Percentiles rank a stretch among this genome's conserved stretches.
phyloP scores from a whole-genome alignment of 2,329 filamentous ascomycete species.

The Alternaria gansuensis region DNA sequence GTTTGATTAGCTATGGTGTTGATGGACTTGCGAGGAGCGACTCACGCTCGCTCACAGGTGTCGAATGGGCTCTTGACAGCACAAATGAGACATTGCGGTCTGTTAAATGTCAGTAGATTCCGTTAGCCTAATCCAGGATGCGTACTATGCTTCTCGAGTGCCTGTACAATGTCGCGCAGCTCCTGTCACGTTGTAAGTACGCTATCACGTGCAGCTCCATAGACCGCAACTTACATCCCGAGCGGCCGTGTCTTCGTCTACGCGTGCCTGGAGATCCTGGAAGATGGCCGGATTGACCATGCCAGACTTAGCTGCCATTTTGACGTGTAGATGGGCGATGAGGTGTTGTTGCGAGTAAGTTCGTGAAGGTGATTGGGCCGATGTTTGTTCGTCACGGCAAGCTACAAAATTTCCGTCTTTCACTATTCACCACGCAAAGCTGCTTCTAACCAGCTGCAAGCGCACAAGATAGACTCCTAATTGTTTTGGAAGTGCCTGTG shows the following conservation, averaged over 20 bases:
- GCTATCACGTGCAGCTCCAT: constrained; percentile 37
- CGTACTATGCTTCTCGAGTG: constrained; percentile 77
- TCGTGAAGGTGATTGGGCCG: background rate
- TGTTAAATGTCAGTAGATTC: constrained; percentile 37
- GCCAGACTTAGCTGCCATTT: constrained; percentile 49
- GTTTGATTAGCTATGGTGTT: constrained; percentile 18
- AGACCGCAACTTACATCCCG: constrained; percentile 67
- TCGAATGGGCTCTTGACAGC: constrained; percentile 89
- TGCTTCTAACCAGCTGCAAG: background rate
- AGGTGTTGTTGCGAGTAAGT: background rate
- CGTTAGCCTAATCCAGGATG: background rate
- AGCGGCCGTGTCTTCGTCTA: constrained; percentile 85
- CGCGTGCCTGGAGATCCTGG: constrained; percentile 83
- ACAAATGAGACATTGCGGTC: constrained; percentile 82
- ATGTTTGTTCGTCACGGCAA: constrained; percentile 1
- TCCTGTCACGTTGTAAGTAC: constrained; percentile 60
- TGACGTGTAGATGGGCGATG: background rate
- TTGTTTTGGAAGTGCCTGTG: background rate
- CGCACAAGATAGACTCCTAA: accelerated
- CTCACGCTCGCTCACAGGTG: constrained; percentile 71
- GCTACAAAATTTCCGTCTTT: constrained; percentile 3
- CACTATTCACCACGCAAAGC: background rate
- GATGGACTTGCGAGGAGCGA: constrained; percentile 20
- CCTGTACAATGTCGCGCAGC: constrained; percentile 81
- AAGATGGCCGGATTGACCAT: constrained; percentile 87